phyloP scores from a whole-genome alignment of 257 asterid species.

The Pogostemon cablin region DNA sequence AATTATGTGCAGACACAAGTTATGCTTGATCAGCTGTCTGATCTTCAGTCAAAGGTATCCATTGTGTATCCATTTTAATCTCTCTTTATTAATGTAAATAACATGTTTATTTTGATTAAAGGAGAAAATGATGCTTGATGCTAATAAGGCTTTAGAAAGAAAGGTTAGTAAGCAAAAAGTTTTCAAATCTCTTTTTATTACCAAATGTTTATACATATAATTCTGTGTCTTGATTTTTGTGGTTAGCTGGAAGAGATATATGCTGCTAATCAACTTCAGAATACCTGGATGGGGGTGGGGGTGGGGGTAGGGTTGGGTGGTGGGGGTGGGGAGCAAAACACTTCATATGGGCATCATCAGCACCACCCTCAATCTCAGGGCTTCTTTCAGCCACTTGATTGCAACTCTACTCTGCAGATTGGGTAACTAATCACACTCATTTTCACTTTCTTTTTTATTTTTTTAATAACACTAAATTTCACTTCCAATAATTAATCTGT shows the following conservation, averaged over 20 bases:
- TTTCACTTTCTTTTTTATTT: neutral
- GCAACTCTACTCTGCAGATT: slow-evolving; percentile 79
- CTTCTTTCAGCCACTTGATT: slow-evolving; percentile 82
- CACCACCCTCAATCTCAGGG: slow-evolving; percentile 68
- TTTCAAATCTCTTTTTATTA: neutral
- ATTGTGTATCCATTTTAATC: no score
- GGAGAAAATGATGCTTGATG: slow-evolving; percentile 90
- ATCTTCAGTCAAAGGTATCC: slow-evolving; percentile 87
- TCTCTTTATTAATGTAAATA: neutral
- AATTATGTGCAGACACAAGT: slow-evolving; percentile 66
- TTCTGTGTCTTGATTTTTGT: neutral
- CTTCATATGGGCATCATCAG: slow-evolving; percentile 59
- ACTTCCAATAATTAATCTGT: no score
- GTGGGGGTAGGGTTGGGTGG: no score
- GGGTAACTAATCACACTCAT: slow-evolving; percentile 50
- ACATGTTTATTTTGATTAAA: slow-evolving; percentile 27
- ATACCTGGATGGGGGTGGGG: slow-evolving; percentile 65
- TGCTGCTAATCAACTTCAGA: slow-evolving; percentile 72
- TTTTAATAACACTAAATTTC: no score
- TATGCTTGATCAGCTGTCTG: slow-evolving; percentile 91
- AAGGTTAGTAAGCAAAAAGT: slow-evolving; percentile 53
- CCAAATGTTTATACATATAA: neutral
- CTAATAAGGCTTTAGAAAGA: slow-evolving; percentile 79
- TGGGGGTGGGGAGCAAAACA: slow-evolving; percentile 64
- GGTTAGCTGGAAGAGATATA: slow-evolving; percentile 79